Evolutionary conservation across 2,329 filamentous ascomycete genomes (phyloP), one percentile per base, ranked within the genome.

Genomic region (Rosellinia necatrix): DNA sequence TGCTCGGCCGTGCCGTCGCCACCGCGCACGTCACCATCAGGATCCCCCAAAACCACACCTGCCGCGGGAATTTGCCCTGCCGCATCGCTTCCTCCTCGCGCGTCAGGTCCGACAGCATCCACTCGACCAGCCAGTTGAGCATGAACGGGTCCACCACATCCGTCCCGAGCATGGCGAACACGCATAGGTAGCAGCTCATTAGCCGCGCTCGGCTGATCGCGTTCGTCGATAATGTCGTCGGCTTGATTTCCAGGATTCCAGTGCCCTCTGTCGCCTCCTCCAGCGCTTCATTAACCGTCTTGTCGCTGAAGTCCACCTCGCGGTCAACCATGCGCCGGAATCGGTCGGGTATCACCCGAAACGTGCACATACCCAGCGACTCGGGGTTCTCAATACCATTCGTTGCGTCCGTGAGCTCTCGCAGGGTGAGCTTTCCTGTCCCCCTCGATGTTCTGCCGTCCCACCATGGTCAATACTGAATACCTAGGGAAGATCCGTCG

Each of bases 111-210:
- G 60, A 59, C 17, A 65, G 38, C 54, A 65, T 61, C 56, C 62
- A 64, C 35, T 65, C 63, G 22, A 65, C 49, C 21, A 65, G 62
- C 63, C 63, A 65, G 58, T 65, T 65, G 19, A 64, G 51, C 52
- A 63, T 60, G 40, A 65, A 65, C 2, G 60, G 58, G 35, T 65
- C 63, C 19, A 61, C 56, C 38, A 59, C 54, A 19, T 61, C 50
- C 15, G 63, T 56, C 3, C 63, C 63, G 2, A 64, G 49, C 58
- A 64, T 64, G 13, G 62, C 62, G 15, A 61, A 61, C 2, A 65
- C 43, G 17, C 56, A 56, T 2, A 65, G 40, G 19, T 64, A 65
- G 41, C 63, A 65, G 56, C 60, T 63, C 58, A 63, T 59, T 21
- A 65, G 43, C 24, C 63, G 58, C 6, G 60, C 62, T 6, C 63